Evolutionary conservation across 1,284 basidiomycete genomes (phyloP), one percentile per base, ranked within the genome.

Genomic region (Melampsora abietis-canadensis): DNA sequence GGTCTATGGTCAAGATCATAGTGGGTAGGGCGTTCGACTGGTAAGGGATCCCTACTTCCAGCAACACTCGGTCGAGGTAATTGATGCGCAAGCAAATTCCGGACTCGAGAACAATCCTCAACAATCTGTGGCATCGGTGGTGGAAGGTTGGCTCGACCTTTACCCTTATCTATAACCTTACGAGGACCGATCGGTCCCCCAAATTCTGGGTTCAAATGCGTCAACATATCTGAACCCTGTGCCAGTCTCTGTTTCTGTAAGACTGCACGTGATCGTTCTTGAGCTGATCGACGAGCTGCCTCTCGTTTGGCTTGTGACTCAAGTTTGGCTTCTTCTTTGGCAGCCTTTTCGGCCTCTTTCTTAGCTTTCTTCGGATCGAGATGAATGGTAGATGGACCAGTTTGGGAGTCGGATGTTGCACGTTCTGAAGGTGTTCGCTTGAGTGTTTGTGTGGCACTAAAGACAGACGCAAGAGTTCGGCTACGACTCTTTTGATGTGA

Each of bases 241-340:
- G 72, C 72, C 27, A 75, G 72, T 44, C 72, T 60, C 80, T 92
- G 90, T 84, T 97, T 97, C 81, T 90, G 88, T 88, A 98, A 90
- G 82, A 98, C 95, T 48, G 93, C 94, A 67, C 95, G 87, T 6
- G 95, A 92, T 79, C 95, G 90, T 79, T 98, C 94, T 79, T 85
- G 83, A 75, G 85, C 84, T 30, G 83, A 83, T 81, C 88, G 88
- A 82, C 90, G 87, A 37, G 87, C 88, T 62, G 91, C 87, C 76
- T 89, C 88, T 76, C 93, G 91, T 77, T 90, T 89, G 77, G 92
- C 90, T 19, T 67, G 72, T 12, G 72, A 48, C 51, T 75, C 72
- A 17, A 62, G 40, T 81, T 90, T 89, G 84, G 95, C 92, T 31
- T 91, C 90, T 82, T 97, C 92, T 75, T 88, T 88, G 47, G 90